Evolutionary conservation across 768 basidiomycete genomes (phyloP), one percentile per base, ranked within the genome.

Genomic region (Kwoniella pini): DNA sequence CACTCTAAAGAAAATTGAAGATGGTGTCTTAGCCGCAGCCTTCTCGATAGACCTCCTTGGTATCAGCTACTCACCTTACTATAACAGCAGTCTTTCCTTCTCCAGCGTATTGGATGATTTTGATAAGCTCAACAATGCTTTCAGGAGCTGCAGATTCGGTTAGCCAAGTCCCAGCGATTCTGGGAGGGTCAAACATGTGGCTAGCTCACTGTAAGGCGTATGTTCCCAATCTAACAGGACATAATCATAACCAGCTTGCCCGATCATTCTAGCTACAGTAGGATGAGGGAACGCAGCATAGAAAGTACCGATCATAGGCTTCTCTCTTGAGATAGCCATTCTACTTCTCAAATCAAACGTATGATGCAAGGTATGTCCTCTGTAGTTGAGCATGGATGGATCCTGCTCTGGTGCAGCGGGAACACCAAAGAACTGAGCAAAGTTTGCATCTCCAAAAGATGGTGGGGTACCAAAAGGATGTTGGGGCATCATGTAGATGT

Each of bases 221-320:
- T 57, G 56, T 28, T 57, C 56, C 56, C 56, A 57, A 27, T 57
- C 56, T n/a, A 57, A 46, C 26, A 45, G 49, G 26, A 39, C 36
- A 19, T 39, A 57, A 36, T 57, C 56, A 36, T 57, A 57, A 10
- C 56, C 56, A 28, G 45, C 28, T 15, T 46, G 45, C 9, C 56
- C 56, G 9, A 46, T 24, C 44, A 57, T 49, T 46, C 56, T 57
- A n/a, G 56, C 56, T 12, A 57, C 31, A 24, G 10, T 31, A 2
- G 45, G 28, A 21, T 46, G 28, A 46, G 36, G 36, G 27, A 57
- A 50, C 9, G 36, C 45, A 15, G 46, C 36, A 22, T 24, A 38
- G 46, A 57, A 57, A 11, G 28, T 44, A 19, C 56, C 56, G 10
- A 57, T 27, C 44, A 46, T 57, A 7, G 56, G 56, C 38, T 57